phyloP scores from a whole-genome alignment of 768 basidiomycete genomes.

The Mycena polygramma region DNA sequence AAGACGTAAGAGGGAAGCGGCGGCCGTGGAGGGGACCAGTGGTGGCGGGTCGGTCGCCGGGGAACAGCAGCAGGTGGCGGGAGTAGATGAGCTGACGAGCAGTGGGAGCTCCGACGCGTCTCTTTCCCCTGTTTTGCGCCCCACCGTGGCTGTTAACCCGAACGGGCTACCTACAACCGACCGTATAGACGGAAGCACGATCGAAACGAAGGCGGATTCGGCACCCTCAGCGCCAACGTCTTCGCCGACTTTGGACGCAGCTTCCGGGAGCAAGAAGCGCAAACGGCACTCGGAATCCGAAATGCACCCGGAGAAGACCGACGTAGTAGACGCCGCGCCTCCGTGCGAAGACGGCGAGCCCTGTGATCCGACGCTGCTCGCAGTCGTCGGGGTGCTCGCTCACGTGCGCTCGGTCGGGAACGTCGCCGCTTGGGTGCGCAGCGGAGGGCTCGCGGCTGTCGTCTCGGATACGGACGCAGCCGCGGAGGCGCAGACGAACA shows the following conservation, averaged over 20 bases:
- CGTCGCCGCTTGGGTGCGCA: constrained; percentile 63
- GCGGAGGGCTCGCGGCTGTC: constrained; percentile 51
- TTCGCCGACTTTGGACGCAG: not conserved
- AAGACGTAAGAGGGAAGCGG: not conserved
- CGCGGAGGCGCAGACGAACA: not conserved
- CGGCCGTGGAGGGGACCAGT: no score
- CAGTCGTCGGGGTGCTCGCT: constrained; percentile 64
- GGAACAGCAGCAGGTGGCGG: not conserved
- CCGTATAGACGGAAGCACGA: not conserved
- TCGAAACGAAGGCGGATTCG: not conserved
- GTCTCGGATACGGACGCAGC: constrained; percentile 25
- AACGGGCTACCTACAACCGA: not conserved
- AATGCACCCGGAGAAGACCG: not conserved
- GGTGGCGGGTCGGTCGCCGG: not conserved
- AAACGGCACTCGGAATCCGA: constrained; percentile 17
- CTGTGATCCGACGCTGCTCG: constrained; percentile 58
- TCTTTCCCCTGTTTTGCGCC: not conserved
- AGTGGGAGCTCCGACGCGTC: constrained; percentile 1
- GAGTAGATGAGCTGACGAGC: not conserved
- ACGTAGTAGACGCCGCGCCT: not conserved
- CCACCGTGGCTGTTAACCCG: not conserved
- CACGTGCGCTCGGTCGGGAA: constrained; percentile 58
- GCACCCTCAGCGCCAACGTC: not conserved
- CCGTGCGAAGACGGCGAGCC: constrained; percentile 34
- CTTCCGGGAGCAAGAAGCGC: constrained; percentile 27